Base-by-base conservation (phyloP, 208 protist species). In the Porcisia deanei region DNA sequence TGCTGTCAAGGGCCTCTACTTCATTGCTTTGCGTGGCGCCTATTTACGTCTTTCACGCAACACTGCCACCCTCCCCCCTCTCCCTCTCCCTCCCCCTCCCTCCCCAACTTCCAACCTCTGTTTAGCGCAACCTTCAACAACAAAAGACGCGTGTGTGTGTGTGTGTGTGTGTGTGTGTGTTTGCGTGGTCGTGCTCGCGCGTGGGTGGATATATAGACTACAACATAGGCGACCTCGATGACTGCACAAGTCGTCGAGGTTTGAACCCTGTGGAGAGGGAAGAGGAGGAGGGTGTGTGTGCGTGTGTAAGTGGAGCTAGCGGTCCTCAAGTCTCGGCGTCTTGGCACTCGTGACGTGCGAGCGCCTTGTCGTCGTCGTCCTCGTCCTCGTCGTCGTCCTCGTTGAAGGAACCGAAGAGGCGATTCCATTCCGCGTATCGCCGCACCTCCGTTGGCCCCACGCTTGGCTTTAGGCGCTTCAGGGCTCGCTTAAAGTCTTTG, bases 401-500 rank as follows among this genome's bases (percentile, higher is more conserved):
- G 1, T 79, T 71, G 70, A 96, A 96, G 57, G 90, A 93, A 39
- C 94, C 94, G 73, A 91, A 98, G 64, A 89, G 81, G 22, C 66
- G 72, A 69, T 98, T 98, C 91, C 92, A 98, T 41, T 94, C 84
- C 45, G 85, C 84, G 71, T 97, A 96, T 41, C 91, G 87, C 54
- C 57, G 52, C 25, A 98, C 85, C 80, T 98, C 92, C 4, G 72
- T 73, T 14, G 76, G 69, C 7, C 89, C 87, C 2, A 98, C 94
- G 75, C 89, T 96, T 60, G 94, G 93, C 71, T 90, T 90, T 64
- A 95, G 83, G n/a, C 88, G 87, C 60, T 71, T 77, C 55, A 97
- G 76, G 41, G 94, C 94, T 30, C 88, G 78, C 43, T 83, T 82
- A 71, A 98, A 98, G 78, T 98, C 94, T 22, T 71, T 59, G 47